A percentile compares a stretch with the other conserved stretches of the same genome.
phyloP scores from a whole-genome alignment of 225 moss, liverwort and hornwort genomes.

The Rhytidiadelphus loreus region DNA sequence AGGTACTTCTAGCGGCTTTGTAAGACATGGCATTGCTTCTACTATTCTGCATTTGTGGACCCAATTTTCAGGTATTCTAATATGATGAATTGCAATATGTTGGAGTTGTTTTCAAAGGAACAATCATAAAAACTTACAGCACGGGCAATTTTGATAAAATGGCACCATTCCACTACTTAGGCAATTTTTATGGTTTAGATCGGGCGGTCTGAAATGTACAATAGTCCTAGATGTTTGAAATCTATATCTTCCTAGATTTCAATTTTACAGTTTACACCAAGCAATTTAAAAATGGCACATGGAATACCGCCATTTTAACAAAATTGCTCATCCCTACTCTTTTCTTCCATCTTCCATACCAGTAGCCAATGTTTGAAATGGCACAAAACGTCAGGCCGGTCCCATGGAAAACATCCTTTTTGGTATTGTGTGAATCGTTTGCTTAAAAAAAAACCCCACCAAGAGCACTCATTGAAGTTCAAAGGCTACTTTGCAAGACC shows the following conservation, averaged over 20 bases:
- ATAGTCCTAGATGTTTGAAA: no score
- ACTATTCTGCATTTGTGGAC: background rate
- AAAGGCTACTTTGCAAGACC: background rate
- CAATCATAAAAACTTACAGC: no score
- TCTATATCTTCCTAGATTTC: no score
- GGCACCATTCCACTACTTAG: no score
- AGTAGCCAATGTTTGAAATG: background rate
- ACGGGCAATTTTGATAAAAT: no score
- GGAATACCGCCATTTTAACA: no score
- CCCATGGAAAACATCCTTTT: background rate
- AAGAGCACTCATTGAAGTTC: background rate
- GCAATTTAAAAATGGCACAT: no score
- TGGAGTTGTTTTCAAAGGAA: background rate
- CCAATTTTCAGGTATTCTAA: background rate
- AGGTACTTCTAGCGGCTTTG: background rate
- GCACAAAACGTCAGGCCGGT: accelerated
- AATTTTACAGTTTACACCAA: no score
- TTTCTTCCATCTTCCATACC: background rate
- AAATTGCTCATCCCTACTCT: no score
- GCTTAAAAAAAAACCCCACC: no score
- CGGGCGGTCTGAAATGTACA: no score
- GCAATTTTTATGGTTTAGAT: no score
- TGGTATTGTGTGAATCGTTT: background rate
- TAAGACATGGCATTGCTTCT: background rate
- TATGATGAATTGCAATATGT: background rate